phyloP scores from a whole-genome alignment of 192 early-diverging fungal genomes.

The Backusella morwellensis region DNA sequence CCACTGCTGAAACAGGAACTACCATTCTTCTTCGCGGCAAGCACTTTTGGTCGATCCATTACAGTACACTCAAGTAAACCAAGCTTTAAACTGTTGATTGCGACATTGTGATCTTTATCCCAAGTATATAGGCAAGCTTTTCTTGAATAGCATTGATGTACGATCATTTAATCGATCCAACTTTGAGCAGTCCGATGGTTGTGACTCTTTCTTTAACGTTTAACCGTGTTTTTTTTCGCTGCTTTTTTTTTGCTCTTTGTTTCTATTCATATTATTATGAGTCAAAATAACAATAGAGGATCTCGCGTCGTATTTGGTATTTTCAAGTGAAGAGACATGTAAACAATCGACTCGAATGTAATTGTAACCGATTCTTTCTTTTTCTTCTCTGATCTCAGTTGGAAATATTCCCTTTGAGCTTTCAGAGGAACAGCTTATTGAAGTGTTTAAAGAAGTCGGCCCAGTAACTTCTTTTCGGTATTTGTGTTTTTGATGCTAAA shows the following conservation, averaged over 20 bases:
- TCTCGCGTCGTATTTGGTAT: conserved; percentile 39
- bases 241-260: not conserved
- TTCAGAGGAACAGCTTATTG: conserved; percentile 89
- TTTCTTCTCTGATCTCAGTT: conserved; percentile 30
- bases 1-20: no score
- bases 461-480: conserved; percentile 75
- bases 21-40: no score
- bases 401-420: conserved; percentile 87
- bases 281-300: conserved; percentile 24
- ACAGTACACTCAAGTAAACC: no score
- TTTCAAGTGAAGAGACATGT: not conserved
- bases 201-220: not conserved
- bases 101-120: no score
- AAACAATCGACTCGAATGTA: conserved; percentile 10
- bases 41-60: no score
- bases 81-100: no score
- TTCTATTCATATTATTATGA: not conserved
- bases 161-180: not conserved
- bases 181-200: not conserved
- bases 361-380: not conserved
- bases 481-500: not conserved
- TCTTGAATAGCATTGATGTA: no score
- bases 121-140: no score
- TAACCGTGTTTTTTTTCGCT: not conserved
- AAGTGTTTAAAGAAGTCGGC: conserved; percentile 92